These are phyloP conservation scores for Amyloporia xantha DNA, from an alignment of 768 basidiomycete genomes.

Conservation along the genomic window DNA sequence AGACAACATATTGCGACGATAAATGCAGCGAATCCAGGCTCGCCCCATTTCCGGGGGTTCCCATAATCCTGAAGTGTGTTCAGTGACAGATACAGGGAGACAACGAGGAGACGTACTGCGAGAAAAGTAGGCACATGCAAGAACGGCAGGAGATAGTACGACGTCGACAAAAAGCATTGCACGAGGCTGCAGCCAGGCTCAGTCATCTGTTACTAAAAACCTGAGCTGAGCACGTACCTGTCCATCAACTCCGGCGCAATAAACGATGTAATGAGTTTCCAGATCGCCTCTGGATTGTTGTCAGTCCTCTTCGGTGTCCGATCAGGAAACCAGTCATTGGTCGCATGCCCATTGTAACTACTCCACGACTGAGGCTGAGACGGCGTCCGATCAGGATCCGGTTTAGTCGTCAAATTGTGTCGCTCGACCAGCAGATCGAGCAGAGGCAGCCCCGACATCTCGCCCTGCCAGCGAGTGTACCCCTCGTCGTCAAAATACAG, in stretches of 20 bases:
- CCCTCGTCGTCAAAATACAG: conserved; percentile 86
- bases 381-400: conserved; percentile 25
- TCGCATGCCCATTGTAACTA: conserved; percentile 12
- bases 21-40: conserved; percentile 91
- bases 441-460: conserved; percentile 86
- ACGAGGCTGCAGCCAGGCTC: conserved; percentile 49
- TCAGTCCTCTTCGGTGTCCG: conserved; percentile 67
- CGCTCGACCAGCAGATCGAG: conserved; percentile 78
- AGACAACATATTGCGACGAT: conserved; percentile 91
- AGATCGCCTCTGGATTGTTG: conserved; percentile 80
- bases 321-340: conserved; percentile 75
- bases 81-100: conserved; percentile 2
- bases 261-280: conserved; percentile 81
- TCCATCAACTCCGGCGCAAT: conserved; percentile 93
- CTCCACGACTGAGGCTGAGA: conserved; percentile 12
- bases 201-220: conserved; percentile 9
- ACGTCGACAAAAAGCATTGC: conserved; percentile 83
- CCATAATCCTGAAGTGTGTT: conserved; percentile 67
- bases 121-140: conserved; percentile 88
- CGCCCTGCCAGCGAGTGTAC: conserved; percentile 86
- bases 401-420: conserved; percentile 37
- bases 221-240: conserved; percentile 43
- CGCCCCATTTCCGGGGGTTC: conserved; percentile 91
- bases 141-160: conserved; percentile 90
- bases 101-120: conserved; percentile 38